phyloP scores from a whole-genome alignment of 2,329 filamentous ascomycete species.

The Trichoderma sp. region DNA sequence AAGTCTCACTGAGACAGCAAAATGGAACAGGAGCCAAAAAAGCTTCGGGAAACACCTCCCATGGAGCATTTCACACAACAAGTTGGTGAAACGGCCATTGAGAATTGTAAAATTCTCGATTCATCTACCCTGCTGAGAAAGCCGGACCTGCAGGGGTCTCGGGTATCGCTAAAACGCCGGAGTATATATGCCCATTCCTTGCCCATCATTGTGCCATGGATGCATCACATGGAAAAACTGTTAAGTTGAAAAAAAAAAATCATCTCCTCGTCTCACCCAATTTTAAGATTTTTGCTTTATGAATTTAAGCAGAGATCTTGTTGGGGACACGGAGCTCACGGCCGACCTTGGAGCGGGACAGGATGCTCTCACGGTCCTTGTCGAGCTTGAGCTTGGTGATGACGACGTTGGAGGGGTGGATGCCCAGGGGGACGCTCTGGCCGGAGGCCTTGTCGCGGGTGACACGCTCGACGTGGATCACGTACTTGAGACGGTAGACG shows the following conservation, averaged over 20 bases:
- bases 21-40: conserved; percentile 20
- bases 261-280: conserved; percentile 22
- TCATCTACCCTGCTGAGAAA: conserved; percentile 41
- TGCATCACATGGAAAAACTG: conserved; percentile 20
- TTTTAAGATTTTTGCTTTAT: conserved; percentile 23
- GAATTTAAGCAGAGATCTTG: conserved; percentile 54
- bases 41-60: conserved; percentile 71
- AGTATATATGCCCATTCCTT: conserved; percentile 39
- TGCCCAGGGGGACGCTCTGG: conserved; percentile 89
- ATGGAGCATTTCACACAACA: conserved; percentile 67
- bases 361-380: conserved; percentile 87
- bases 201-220: conserved; percentile 23
- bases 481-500: conserved; percentile 98
- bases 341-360: conserved; percentile 79
- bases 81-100: conserved; percentile 70
- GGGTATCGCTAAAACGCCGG: conserved; percentile 38
- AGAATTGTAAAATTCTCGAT: conserved; percentile 49
- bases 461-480: conserved; percentile 95
- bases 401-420: conserved; percentile 95
- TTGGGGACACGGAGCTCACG: conserved; percentile 72
- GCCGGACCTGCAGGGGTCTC: conserved; percentile 30
- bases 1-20: conserved; percentile 12
- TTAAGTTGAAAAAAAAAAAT: conserved; percentile 3
- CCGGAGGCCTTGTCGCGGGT: conserved; percentile 96
- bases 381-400: conserved; percentile 99